Conservation (phyloP, 257 asterid genomes). For the Jacaranda mimosifolia region DNA sequence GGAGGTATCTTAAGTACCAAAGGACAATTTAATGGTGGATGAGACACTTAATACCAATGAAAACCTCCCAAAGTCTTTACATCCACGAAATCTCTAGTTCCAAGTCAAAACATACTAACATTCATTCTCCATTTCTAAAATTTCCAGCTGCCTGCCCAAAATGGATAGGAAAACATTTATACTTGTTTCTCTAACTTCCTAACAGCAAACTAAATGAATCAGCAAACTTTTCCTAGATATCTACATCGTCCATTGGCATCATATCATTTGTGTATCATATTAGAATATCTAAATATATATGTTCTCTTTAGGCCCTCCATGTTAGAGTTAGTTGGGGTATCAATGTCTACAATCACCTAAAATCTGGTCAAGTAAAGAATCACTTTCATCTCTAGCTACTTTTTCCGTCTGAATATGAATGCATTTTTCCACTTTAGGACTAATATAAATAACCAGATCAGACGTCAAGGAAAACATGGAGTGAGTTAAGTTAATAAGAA, state of each 20-base stretch:
- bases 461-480: constrained; percentile 32
- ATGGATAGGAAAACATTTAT: constrained; percentile 37
- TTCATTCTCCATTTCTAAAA: constrained; percentile 32
- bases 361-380: constrained; percentile 40
- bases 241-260: constrained; percentile 7
- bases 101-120: constrained; percentile 39
- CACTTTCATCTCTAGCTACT: constrained; percentile 27
- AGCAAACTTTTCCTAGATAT: background rate
- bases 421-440: background rate
- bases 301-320: constrained; percentile 23
- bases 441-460: constrained; percentile 1
- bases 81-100: constrained; percentile 50
- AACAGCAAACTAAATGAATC: constrained; percentile 28
- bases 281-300: constrained; percentile 13
- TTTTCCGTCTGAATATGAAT: constrained; percentile 10
- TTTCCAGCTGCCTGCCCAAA: constrained; percentile 41
- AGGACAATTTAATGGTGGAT: constrained; percentile 42
- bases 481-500: constrained; percentile 18
- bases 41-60: constrained; percentile 35
- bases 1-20: constrained; percentile 40
- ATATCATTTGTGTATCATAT: constrained; percentile 6
- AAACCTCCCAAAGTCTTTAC: constrained; percentile 28
- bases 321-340: constrained; percentile 28
- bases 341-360: constrained; percentile 38
- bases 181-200: constrained; percentile 36